Evolutionary conservation across 2,329 filamentous ascomycete species (phyloP).

Genomic region (Verticillium longisporum): DNA sequence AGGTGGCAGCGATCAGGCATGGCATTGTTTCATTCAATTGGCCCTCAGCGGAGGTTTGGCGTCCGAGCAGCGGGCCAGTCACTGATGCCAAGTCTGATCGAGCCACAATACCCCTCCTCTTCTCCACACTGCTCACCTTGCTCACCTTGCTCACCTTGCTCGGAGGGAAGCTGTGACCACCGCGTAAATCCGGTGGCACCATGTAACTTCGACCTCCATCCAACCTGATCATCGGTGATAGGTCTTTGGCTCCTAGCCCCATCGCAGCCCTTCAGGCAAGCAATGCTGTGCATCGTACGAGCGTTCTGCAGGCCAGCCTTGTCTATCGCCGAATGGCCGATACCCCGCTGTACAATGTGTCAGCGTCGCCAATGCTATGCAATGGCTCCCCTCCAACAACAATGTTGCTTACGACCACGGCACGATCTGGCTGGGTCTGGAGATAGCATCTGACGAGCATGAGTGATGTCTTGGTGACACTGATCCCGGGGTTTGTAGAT

Average conservation of each 20-base stretch:
- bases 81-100: neutral
- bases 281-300: neutral
- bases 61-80: neutral
- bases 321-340: neutral
- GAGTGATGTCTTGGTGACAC: neutral
- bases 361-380: neutral
- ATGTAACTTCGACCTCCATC: neutral
- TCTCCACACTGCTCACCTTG: too few relatives aligned
- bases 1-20: neutral
- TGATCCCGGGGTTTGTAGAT: neutral
- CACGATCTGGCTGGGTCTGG: neutral
- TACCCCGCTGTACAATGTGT: neutral
- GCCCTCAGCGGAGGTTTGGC: neutral
- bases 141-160: neutral
- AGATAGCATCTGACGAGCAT: neutral
- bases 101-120: neutral
- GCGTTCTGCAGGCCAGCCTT: neutral
- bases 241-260: neutral
- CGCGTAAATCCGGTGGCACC: neutral
- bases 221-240: neutral
- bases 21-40: neutral
- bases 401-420: neutral
- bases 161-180: neutral
- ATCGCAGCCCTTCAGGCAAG: neutral
- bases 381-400: neutral